These are phyloP conservation scores for Candolleomyces eurysporus DNA, from an alignment of 768 basidiomycete species.

Conservation along the genomic window DNA sequence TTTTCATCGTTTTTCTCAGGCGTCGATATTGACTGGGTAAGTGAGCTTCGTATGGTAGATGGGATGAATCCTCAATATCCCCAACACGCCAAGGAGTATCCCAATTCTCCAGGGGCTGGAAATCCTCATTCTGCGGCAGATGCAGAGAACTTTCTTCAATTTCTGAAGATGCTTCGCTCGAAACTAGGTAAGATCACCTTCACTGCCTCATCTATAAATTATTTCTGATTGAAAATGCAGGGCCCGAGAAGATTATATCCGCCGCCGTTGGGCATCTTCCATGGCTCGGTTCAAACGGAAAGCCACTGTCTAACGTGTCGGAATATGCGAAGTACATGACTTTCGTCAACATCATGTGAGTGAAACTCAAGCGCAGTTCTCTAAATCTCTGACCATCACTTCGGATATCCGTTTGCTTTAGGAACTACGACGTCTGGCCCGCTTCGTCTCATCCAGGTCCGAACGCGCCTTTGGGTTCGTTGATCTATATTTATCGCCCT, in stretches of 20 bases:
- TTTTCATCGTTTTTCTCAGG: constrained; percentile 17
- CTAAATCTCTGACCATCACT: constrained; percentile 1
- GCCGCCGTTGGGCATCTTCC: constrained; percentile 68
- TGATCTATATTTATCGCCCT: not conserved
- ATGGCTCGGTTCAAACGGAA: constrained; percentile 59
- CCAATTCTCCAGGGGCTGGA: constrained; percentile 56
- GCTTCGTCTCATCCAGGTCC: constrained; percentile 65
- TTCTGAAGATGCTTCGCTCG: constrained; percentile 55
- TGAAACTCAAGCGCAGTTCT: not conserved
- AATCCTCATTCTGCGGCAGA: constrained; percentile 58
- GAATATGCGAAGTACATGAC: constrained; percentile 60
- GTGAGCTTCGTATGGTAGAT: not conserved
- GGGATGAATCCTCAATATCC: no score
- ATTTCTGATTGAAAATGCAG: constrained; percentile 15
- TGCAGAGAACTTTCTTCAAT: constrained; percentile 57
- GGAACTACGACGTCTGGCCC: constrained; percentile 76
- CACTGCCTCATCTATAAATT: not conserved
- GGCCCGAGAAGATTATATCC: constrained; percentile 58
- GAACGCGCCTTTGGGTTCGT: constrained; percentile 63
- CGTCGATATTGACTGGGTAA: constrained; percentile 57
- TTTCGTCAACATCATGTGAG: constrained; percentile 65
- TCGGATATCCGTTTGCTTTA: constrained; percentile 24
- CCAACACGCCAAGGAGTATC: constrained; percentile 54
- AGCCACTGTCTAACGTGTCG: constrained; percentile 60
- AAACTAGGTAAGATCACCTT: constrained; percentile 39